These are phyloP conservation scores for Multifurca ochricompacta DNA, from an alignment of 768 basidiomycete genomes.

Conservation along the genomic window DNA sequence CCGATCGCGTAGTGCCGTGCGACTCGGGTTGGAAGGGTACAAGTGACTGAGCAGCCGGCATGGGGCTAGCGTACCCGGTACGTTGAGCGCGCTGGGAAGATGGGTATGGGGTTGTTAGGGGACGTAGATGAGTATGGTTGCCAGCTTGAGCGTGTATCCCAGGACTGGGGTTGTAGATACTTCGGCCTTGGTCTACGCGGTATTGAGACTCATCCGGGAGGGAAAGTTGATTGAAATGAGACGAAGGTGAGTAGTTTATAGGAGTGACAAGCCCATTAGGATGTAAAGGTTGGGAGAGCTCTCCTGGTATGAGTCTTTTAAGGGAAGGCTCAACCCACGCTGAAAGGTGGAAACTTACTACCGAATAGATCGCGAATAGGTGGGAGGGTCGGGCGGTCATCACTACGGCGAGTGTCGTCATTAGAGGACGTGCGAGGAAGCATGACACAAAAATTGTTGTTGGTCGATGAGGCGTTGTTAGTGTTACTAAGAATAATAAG, in stretches of 20 bases:
- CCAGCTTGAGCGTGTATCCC: constrained; percentile 2
- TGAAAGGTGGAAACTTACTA: constrained; percentile 6
- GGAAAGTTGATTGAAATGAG: constrained; percentile 9
- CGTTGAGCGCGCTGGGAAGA: constrained; percentile 6
- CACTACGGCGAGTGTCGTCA: constrained; percentile 16
- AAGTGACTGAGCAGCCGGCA: constrained; percentile 1
- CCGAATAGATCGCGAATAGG: constrained; percentile 21
- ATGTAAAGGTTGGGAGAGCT: constrained; percentile 17
- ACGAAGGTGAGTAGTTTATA: constrained; percentile 8
- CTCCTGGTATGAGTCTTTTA: constrained; percentile 5
- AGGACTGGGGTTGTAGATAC: constrained; percentile 7
- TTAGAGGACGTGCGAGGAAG: constrained; percentile 8
- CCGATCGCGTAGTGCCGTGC: background rate
- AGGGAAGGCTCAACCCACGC: background rate
- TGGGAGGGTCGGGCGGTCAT: constrained; percentile 21
- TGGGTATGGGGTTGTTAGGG: constrained; percentile 9
- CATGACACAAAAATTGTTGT: constrained; percentile 7
- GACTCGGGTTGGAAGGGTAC: constrained; percentile 1
- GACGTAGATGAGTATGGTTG: constrained; percentile 6
- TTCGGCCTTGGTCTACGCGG: constrained; percentile 8
- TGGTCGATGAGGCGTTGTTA: background rate
- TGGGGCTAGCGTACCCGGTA: background rate
- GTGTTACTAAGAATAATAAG: background rate
- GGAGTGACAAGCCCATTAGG: constrained; percentile 3
- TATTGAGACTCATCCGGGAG: constrained; percentile 5